phyloP scores from a whole-genome alignment of 169 alveolate species.

The Eimeria maxima region DNA sequence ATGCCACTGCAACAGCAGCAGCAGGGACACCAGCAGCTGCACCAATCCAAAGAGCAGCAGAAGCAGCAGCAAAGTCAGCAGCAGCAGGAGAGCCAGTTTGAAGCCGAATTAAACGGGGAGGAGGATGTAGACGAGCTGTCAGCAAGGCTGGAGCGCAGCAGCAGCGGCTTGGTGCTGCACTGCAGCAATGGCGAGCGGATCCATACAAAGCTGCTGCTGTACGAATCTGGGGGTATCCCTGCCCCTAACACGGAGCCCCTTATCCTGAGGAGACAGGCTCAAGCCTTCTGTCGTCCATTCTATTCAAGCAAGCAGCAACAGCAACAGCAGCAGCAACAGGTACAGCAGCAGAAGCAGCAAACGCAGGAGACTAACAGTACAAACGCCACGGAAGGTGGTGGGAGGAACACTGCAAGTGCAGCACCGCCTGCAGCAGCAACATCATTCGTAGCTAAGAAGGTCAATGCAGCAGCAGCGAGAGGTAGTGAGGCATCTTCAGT shows the following conservation, averaged over 20 bases:
- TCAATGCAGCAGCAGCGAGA: neutral
- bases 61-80: neutral
- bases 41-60: slow-evolving; percentile 38
- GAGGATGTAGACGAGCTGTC: slow-evolving; percentile 32
- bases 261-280: slow-evolving; percentile 29
- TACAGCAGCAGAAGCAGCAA: neutral
- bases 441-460: neutral
- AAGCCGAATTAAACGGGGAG: neutral
- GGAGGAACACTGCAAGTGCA: neutral
- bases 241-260: slow-evolving; percentile 29
- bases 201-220: slow-evolving; percentile 37
- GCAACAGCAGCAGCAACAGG: slow-evolving; percentile 17
- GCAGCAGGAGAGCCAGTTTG: neutral
- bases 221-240: neutral
- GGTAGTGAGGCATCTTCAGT: neutral
- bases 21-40: neutral
- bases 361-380: neutral
- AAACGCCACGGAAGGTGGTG: neutral
- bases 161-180: slow-evolving; percentile 62
- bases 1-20: neutral
- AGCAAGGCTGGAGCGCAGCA: slow-evolving; percentile 28
- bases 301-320: neutral
- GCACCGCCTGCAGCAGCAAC: neutral
- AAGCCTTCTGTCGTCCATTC: slow-evolving; percentile 1
- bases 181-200: slow-evolving; percentile 72